These are phyloP conservation scores for Exophiala dermatitidis DNA, from an alignment of 2,329 filamentous ascomycete species.

Conservation along the genomic window DNA sequence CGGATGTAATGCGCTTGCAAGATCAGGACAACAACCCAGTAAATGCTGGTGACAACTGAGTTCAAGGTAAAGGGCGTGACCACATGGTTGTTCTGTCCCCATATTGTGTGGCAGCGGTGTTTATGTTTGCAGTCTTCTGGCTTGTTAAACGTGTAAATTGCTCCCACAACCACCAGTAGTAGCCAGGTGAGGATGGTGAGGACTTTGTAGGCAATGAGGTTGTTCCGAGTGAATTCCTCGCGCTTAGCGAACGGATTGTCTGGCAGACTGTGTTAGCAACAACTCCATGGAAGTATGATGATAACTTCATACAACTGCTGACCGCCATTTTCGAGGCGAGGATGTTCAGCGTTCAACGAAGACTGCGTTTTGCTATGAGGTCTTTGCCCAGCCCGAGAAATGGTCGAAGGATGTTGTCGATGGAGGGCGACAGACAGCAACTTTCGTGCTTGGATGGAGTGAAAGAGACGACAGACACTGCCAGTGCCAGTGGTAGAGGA, in stretches of 20 bases:
- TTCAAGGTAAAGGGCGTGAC: slow-evolving; percentile 71
- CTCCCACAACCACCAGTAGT: slow-evolving; percentile 60
- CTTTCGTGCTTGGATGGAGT: too few relatives aligned
- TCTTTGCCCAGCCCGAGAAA: too few relatives aligned
- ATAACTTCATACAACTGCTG: slow-evolving; percentile 12
- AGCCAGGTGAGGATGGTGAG: slow-evolving; percentile 68
- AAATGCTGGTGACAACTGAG: slow-evolving; percentile 56
- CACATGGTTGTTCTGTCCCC: slow-evolving; percentile 62
- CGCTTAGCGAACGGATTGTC: slow-evolving; percentile 71
- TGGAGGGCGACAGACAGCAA: too few relatives aligned
- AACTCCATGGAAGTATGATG: neutral
- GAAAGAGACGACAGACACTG: too few relatives aligned
- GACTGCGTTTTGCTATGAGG: too few relatives aligned
- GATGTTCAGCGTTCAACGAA: too few relatives aligned
- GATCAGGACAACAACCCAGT: slow-evolving; percentile 51
- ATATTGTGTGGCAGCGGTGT: slow-evolving; percentile 58
- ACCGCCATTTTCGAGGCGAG: slow-evolving; percentile 9
- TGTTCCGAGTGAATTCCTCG: slow-evolving; percentile 55
- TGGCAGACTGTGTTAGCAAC: slow-evolving; percentile 30
- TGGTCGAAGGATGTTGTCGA: too few relatives aligned
- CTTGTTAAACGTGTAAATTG: slow-evolving; percentile 64
- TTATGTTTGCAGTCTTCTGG: slow-evolving; percentile 53
- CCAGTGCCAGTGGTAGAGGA: too few relatives aligned
- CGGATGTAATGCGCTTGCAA: slow-evolving; percentile 68
- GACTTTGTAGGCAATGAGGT: slow-evolving; percentile 67